phyloP scores from a whole-genome alignment of 768 basidiomycete genomes.

The Amanita muscaria region DNA sequence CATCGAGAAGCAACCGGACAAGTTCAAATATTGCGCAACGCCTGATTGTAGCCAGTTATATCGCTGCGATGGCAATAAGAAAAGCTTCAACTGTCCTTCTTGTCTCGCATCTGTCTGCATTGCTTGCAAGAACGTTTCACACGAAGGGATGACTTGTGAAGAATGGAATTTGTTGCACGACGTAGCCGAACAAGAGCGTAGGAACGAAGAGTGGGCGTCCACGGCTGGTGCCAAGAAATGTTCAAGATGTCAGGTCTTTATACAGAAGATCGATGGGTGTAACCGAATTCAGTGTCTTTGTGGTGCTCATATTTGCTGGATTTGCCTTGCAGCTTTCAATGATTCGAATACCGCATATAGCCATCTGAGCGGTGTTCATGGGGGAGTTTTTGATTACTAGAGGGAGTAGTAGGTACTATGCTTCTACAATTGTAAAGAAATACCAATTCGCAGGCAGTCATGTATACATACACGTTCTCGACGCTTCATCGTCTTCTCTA shows the following conservation, averaged over 20 bases:
- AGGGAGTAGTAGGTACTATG: too few species aligned
- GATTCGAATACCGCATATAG: slow-evolving; percentile 14
- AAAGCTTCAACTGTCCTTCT: slow-evolving; percentile 38
- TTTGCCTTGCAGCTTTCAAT: slow-evolving; percentile 38
- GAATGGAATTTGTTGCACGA: slow-evolving; percentile 24
- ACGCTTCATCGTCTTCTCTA: not conserved
- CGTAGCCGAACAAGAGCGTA: slow-evolving; percentile 32
- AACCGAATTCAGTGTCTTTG: slow-evolving; percentile 48
- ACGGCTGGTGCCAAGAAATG: slow-evolving; percentile 35
- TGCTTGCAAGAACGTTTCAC: slow-evolving; percentile 38
- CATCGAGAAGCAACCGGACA: slow-evolving; percentile 32
- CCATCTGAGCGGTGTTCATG: slow-evolving; percentile 30
- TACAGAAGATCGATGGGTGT: slow-evolving; percentile 45
- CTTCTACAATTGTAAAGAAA: too few species aligned
- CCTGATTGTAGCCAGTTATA: slow-evolving; percentile 49
- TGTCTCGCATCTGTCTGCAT: slow-evolving; percentile 43
- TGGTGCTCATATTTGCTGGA: slow-evolving; percentile 48
- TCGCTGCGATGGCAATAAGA: slow-evolving; percentile 10
- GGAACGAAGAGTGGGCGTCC: slow-evolving; percentile 32
- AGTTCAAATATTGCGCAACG: slow-evolving; percentile 45
- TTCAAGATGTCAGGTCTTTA: slow-evolving; percentile 34
- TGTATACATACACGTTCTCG: not conserved
- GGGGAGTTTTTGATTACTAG: slow-evolving; percentile 21
- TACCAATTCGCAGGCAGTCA: too few species aligned
- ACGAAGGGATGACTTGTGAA: slow-evolving; percentile 44